Evolutionary conservation across 2,329 filamentous ascomycete species (phyloP), one percentile per base, ranked within the genome.

Genomic region (Trichoderma brevicompactum): DNA sequence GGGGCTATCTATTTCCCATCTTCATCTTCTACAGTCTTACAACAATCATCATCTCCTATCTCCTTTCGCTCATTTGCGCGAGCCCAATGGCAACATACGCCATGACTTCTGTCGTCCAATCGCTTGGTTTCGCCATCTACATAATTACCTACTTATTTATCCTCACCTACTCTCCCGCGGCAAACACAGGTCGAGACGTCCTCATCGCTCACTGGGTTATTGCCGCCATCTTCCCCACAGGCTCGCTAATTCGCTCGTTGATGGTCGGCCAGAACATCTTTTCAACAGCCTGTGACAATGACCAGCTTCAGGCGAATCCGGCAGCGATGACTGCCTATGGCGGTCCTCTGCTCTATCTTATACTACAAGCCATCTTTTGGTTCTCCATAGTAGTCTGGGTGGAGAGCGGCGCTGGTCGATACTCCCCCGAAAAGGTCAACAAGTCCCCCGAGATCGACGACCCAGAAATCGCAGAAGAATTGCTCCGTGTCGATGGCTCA

Each of bases 251-350:
- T 12, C 83, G 92, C 64, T 83, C 90, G 0, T 76, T 96, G 41
- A 88, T 95, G 68, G 78, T 94, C 2, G 83, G 87, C 0, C 81
- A 96, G 67, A 96, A 96, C 73, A 81, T 91, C 2, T 95, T 96
- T 75, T 91, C 89, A 0, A 82, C 91, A 0, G 83, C 91, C 4
- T 97, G 93, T 75, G 86, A 83, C 36, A 79, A 85, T 17, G 68
- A 81, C 13, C 87, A 79, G 85, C 68, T 73, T 10, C 65, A 64
- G 19, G 78, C 63, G 17, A 88, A 92, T 69, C 89, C 92, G 0
- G 90, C 87, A 10, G 86, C 82, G 3, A 83, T 83, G 1, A 84
- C 89, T n/a, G 69, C 65, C 7, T 96, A 92, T 70, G 92, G 93
- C 36, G 91, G 91, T 0, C 91, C 92, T 0, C 93, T 96, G 36